These are phyloP conservation scores for Picochlorum sp. DNA, from an alignment of 139 green algal genomes.

Conservation along the genomic window DNA sequence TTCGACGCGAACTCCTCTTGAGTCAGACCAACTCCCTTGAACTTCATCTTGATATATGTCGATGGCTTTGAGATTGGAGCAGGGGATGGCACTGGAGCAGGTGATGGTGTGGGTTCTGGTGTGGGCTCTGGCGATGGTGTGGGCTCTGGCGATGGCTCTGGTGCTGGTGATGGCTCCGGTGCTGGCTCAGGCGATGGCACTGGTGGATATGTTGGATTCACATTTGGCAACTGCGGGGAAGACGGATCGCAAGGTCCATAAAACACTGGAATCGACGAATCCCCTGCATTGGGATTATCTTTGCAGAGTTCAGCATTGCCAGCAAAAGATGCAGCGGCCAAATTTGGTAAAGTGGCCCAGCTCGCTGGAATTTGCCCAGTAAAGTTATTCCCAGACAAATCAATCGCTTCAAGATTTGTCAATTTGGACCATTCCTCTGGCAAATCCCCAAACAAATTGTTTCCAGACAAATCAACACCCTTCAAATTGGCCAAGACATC, in stretches of 20 bases:
- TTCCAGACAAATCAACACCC: conserved; percentile 27
- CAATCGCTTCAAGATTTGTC: conserved; percentile 14
- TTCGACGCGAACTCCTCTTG: background rate
- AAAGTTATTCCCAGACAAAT: conserved; percentile 25
- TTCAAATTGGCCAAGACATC: conserved; percentile 11
- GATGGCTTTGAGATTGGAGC: background rate
- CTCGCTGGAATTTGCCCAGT: conserved; percentile 15
- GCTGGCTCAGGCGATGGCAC: background rate
- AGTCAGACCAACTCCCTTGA: background rate
- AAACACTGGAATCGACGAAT: background rate
- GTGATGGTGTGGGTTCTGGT: background rate
- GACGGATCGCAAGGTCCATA: conserved; percentile 17
- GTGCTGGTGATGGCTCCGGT: background rate
- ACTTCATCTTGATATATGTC: background rate
- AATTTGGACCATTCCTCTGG: conserved; percentile 22
- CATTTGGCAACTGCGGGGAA: conserved; percentile 15
- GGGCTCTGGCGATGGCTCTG: no score
- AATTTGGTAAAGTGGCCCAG: conserved; percentile 14
- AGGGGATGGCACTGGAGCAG: background rate
- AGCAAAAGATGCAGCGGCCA: conserved; percentile 20
- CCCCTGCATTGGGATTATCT: background rate
- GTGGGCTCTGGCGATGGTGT: no score
- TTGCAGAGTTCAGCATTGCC: conserved; percentile 21
- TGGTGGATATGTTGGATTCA: conserved; percentile 28
- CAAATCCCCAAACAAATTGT: conserved; percentile 16